Percentiles rank a stretch among this genome's conserved stretches.
These are phyloP conservation scores for Amphirosellinia nigrospora DNA, from an alignment of 495 filamentous ascomycete species.

Conservation along the genomic window DNA sequence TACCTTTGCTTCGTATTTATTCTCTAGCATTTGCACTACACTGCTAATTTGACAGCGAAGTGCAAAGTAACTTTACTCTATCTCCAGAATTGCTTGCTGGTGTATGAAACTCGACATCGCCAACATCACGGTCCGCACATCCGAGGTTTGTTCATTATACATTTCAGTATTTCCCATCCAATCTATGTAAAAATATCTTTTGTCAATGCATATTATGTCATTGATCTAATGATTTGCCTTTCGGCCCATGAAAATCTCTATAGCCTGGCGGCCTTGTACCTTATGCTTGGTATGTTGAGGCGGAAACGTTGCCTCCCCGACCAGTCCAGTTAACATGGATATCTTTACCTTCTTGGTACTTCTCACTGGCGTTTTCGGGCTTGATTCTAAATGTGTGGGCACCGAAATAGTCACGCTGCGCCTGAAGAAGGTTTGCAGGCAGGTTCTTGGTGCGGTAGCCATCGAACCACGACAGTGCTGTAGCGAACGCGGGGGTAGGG, in stretches of 20 bases:
- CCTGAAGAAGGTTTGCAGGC: constrained; percentile 96
- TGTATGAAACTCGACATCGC: neutral
- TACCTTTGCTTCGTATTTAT: neutral
- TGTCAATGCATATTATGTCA: constrained; percentile 19
- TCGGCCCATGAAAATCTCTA: constrained; percentile 17
- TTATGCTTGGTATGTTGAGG: constrained; percentile 97
- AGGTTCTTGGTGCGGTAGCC: constrained; percentile 95
- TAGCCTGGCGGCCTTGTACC: constrained; percentile 11
- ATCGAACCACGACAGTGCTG: constrained; percentile 96
- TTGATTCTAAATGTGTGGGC: constrained; percentile 99
- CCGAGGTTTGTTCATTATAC: constrained; percentile 25
- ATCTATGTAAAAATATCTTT: constrained; percentile 22
- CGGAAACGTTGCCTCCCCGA: constrained; percentile 92
- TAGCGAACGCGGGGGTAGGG: constrained; percentile 93
- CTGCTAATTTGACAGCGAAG: neutral
- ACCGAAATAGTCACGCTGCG: constrained; percentile 98
- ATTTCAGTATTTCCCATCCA: constrained; percentile 28
- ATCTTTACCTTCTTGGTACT: constrained; percentile 85
- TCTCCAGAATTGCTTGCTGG: neutral
- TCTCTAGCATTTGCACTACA: neutral
- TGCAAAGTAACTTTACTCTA: neutral
- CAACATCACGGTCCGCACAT: constrained; percentile 1
- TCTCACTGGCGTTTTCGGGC: constrained; percentile 82
- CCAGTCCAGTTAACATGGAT: constrained; percentile 99
- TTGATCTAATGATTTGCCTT: constrained; percentile 36